A percentile compares a stretch with the other conserved stretches of the same genome.
Evolutionary conservation across 352 stramenopile genomes (phyloP).

Genomic region (Globisporangium heterothallicum): DNA sequence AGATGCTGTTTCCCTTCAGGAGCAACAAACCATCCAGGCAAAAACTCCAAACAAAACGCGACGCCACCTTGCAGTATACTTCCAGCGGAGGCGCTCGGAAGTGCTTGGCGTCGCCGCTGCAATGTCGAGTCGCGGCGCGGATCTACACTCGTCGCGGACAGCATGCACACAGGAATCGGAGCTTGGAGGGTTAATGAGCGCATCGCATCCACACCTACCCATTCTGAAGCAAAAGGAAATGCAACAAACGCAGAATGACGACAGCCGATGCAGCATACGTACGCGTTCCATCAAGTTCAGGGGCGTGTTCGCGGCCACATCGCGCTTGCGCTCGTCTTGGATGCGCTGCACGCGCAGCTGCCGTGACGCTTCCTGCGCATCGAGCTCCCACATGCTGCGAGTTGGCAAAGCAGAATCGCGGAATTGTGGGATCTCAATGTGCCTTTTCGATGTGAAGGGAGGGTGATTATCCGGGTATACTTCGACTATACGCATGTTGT

Average conservation of each 20-base stretch:
- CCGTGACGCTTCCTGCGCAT: not conserved
- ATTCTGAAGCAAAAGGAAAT: too few species aligned
- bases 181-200: too few species aligned
- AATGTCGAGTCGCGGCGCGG: not conserved
- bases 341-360: slow-evolving; percentile 2
- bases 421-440: too few species aligned
- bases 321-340: not conserved
- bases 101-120: slow-evolving; percentile 10
- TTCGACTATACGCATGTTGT: not conserved
- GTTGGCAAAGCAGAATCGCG: not conserved
- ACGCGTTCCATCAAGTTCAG: slow-evolving; percentile 1
- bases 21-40: too few species aligned
- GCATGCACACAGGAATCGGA: too few species aligned
- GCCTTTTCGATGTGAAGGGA: not conserved
- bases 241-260: too few species aligned
- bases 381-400: slow-evolving; percentile 6
- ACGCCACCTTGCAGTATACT: slow-evolving; percentile 29
- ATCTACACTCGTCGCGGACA: too few species aligned
- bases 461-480: not conserved
- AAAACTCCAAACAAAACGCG: not conserved
- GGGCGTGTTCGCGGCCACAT: not conserved
- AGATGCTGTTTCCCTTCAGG: too few species aligned
- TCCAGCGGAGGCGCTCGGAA: slow-evolving; percentile 20
- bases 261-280: too few species aligned
- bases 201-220: too few species aligned